These are phyloP conservation scores for Mangifera indica DNA, from an alignment of 345 rosid genomes.

Conservation along the genomic window DNA sequence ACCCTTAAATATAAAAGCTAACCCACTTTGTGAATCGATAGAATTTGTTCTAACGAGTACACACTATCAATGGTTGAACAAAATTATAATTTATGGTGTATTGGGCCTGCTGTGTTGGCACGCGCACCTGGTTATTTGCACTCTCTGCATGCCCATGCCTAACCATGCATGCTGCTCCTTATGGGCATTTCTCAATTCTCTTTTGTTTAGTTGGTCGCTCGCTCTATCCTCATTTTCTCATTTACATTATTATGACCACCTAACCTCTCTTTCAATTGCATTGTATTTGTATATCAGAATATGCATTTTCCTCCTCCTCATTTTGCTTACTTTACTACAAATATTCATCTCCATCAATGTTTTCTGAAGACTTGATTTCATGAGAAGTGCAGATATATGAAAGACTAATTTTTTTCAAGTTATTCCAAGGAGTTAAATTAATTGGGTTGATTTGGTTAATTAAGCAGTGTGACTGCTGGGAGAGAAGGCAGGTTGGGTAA, in stretches of 20 bases:
- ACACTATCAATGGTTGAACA: too few relatives aligned
- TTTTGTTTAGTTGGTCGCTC: slow-evolving; percentile 21
- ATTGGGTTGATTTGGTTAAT: neutral
- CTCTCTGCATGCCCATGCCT: slow-evolving; percentile 22
- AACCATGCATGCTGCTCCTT: slow-evolving; percentile 23
- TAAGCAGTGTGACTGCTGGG: neutral
- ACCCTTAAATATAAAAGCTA: too few relatives aligned
- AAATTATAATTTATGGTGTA: neutral
- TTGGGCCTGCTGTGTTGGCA: slow-evolving; percentile 28
- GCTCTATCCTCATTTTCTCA: slow-evolving; percentile 5
- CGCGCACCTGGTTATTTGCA: slow-evolving; percentile 36
- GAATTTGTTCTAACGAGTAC: too few relatives aligned
- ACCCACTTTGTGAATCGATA: too few relatives aligned
- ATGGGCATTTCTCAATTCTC: neutral
- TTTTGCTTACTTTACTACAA: too few relatives aligned
- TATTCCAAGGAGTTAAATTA: neutral
- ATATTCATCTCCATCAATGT: neutral
- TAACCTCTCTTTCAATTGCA: neutral
- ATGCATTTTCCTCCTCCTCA: neutral
- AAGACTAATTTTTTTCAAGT: too few relatives aligned
- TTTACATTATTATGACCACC: neutral
- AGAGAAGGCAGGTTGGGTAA: slow-evolving; percentile 3
- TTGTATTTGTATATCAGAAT: neutral
- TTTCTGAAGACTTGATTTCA: too few relatives aligned
- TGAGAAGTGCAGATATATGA: too few relatives aligned